Evolutionary conservation across 1,284 basidiomycete species (phyloP).

Genomic region (Sanghuangporus weigelae): DNA sequence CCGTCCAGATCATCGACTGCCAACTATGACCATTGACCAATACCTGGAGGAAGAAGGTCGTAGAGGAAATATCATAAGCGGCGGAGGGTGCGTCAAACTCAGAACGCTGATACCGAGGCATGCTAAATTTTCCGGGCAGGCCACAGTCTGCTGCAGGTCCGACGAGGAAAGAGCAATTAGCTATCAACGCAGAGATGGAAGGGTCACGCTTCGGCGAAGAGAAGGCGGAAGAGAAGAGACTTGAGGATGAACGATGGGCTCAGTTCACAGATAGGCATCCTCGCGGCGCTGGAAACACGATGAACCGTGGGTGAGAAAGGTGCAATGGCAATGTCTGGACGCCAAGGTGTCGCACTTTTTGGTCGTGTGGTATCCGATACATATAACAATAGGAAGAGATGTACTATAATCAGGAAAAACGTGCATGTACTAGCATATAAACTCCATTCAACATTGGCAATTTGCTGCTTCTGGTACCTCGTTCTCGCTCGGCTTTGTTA

Average conservation of each 20-base stretch:
- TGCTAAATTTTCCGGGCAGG: conserved; percentile 32
- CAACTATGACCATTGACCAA: conserved; percentile 96
- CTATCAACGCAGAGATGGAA: conserved; percentile 78
- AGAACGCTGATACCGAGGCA: too few species aligned
- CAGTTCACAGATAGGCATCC: conserved; percentile 75
- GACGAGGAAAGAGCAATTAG: conserved; percentile 75
- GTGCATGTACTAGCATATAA: neutral
- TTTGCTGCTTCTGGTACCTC: conserved; percentile 74
- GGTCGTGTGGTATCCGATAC: conserved; percentile 1
- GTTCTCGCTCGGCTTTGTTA: conserved; percentile 56
- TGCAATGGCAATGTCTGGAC: conserved; percentile 10
- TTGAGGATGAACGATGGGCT: conserved; percentile 87
- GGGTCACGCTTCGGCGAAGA: conserved; percentile 67
- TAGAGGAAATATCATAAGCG: conserved; percentile 82
- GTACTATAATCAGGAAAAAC: conserved; percentile 15
- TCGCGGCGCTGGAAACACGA: conserved; percentile 87
- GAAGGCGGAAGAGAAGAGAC: conserved; percentile 72
- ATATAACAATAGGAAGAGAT: conserved; percentile 8
- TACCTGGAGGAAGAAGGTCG: conserved; percentile 85
- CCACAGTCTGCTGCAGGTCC: conserved; percentile 60
- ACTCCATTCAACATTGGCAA: conserved; percentile 57
- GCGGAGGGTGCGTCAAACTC: conserved; percentile 66
- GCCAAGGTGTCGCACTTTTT: conserved; percentile 9
- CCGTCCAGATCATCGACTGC: conserved; percentile 79
- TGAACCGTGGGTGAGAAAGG: conserved; percentile 76